Evolutionary conservation across 257 asterid genomes (phyloP).

Genomic region (Solanum peruvianum): DNA sequence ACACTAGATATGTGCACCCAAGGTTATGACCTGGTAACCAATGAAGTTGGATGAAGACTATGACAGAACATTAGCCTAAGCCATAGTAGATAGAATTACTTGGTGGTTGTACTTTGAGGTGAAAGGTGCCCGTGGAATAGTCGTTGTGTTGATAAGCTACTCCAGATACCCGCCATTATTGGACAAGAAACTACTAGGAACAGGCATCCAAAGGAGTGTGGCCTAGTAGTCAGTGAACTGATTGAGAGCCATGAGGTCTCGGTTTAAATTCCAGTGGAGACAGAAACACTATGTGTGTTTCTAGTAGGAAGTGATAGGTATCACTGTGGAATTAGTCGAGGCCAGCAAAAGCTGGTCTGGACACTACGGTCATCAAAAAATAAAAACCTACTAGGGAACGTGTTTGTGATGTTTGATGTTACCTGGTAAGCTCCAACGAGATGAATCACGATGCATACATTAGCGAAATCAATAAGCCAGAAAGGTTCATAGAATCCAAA

Average conservation of each 20-base stretch:
- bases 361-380: not conserved
- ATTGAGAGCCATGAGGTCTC: not conserved
- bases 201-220: not conserved
- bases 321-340: not conserved
- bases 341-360: too few relatives aligned
- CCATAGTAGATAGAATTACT: not conserved
- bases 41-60: not conserved
- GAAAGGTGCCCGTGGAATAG: not conserved
- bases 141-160: not conserved
- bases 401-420: not conserved
- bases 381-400: not conserved
- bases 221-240: not conserved
- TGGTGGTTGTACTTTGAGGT: not conserved
- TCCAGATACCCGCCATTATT: not conserved
- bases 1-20: not conserved
- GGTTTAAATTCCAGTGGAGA: not conserved
- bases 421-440: constrained; percentile 73
- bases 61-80: not conserved
- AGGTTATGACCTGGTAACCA: not conserved
- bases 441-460: constrained; percentile 49
- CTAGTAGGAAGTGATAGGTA: not conserved
- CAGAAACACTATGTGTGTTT: not conserved
- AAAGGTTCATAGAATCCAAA: constrained; percentile 71
- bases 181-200: not conserved
- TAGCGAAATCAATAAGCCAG: constrained; percentile 56